Conservation (phyloP, 2,329 filamentous ascomycete genomes). For the Neofusicoccum cordaticola region DNA sequence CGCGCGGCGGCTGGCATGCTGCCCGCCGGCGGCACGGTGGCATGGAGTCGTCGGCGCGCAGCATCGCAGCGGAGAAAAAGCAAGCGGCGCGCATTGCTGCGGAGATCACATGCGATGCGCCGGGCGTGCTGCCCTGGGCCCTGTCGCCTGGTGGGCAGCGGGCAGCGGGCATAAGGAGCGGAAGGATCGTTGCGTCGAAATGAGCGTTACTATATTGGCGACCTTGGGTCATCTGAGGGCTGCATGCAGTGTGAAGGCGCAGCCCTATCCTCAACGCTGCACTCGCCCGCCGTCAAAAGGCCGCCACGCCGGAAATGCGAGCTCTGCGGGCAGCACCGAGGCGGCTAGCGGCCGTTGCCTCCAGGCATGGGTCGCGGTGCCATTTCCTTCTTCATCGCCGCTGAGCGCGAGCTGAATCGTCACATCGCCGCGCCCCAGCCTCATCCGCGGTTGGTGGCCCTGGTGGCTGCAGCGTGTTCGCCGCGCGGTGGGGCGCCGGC, state of each 20-base stretch:
- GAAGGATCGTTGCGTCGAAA: conserved; percentile 13
- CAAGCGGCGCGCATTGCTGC: conserved; percentile 3
- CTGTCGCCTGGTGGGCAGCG: not conserved
- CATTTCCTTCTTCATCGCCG: conserved; percentile 15
- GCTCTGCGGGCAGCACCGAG: not conserved
- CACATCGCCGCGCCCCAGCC: conserved; percentile 4
- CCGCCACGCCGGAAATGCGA: not conserved
- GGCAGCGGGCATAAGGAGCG: conserved; percentile 1
- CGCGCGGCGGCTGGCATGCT: not conserved
- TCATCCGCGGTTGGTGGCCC: conserved; percentile 12
- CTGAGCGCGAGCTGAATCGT: conserved; percentile 13
- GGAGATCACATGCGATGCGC: conserved; percentile 8
- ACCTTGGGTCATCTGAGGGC: conserved; percentile 10
- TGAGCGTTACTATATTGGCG: conserved; percentile 14
- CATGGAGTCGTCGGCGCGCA: not conserved
- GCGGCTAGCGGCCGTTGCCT: conserved; percentile 15
- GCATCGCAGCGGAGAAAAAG: conserved; percentile 12
- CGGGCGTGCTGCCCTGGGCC: not conserved
- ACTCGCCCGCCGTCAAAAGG: conserved; percentile 1
- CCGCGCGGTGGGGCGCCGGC: conserved; percentile 8
- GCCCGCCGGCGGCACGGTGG: not conserved
- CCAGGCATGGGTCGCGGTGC: not conserved
- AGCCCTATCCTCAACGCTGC: conserved; percentile 13
- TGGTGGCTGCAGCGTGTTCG: conserved; percentile 9
- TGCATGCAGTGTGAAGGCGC: conserved; percentile 8